Evolutionary conservation across 2,329 filamentous ascomycete genomes (phyloP).

Genomic region (Botrytis porri): DNA sequence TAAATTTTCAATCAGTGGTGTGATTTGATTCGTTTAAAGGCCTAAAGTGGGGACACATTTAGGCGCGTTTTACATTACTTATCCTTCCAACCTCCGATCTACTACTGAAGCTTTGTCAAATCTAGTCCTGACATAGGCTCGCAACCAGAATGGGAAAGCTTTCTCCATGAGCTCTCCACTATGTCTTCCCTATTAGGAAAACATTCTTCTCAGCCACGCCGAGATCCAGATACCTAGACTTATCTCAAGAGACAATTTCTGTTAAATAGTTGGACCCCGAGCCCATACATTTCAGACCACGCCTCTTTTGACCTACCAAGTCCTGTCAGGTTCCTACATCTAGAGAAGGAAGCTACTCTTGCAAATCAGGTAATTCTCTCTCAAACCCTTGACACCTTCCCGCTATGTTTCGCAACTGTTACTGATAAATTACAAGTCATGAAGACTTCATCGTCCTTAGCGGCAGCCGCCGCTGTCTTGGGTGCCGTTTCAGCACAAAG

Average conservation of each 20-base stretch:
- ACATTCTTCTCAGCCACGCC: neutral
- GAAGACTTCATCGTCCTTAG: neutral
- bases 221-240: neutral
- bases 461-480: neutral
- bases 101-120: neutral
- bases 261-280: neutral
- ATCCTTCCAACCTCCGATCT: too few species aligned
- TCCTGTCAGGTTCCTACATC: neutral
- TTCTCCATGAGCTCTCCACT: neutral
- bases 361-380: neutral
- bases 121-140: neutral
- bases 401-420: neutral
- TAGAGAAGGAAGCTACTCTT: neutral
- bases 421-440: conserved; percentile 12
- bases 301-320: neutral
- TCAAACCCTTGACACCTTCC: neutral
- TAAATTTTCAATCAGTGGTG: too few species aligned
- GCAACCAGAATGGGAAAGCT: neutral
- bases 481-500: neutral
- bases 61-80: too few species aligned
- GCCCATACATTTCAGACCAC: neutral
- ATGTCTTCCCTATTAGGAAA: neutral
- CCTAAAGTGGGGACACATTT: too few species aligned
- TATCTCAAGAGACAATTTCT: neutral
- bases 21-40: too few species aligned